Percentiles rank a stretch among this genome's conserved stretches.
These are phyloP conservation scores for Cyclocybe aegerita DNA, from an alignment of 768 basidiomycete species.

Conservation along the genomic window DNA sequence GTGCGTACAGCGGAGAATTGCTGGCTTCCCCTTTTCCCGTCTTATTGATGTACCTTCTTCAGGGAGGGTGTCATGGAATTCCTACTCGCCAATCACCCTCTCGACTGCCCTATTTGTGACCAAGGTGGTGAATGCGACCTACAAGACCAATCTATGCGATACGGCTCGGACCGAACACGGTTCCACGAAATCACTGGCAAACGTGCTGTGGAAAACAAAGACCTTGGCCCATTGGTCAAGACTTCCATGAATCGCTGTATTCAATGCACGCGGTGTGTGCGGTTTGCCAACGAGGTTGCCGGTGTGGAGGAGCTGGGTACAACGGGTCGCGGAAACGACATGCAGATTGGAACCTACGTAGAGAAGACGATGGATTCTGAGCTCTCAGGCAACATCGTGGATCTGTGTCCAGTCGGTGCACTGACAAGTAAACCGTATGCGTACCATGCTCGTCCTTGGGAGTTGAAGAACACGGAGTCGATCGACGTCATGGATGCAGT, in stretches of 20 bases:
- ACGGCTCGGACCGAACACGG: constrained; percentile 94
- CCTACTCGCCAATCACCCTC: constrained; percentile 93
- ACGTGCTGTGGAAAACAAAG: constrained; percentile 97
- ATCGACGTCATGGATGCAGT: constrained; percentile 94
- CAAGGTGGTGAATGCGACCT: constrained; percentile 99
- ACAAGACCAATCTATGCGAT: constrained; percentile 99
- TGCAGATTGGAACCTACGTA: constrained; percentile 98
- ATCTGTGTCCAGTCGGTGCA: constrained; percentile 97
- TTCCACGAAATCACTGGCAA: constrained; percentile 99
- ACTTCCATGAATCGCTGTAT: constrained; percentile 99
- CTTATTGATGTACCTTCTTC: constrained; percentile 14
- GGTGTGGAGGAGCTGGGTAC: constrained; percentile 98
- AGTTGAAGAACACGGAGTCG: constrained; percentile 96
- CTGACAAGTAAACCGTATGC: constrained; percentile 98
- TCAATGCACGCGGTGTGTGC: constrained; percentile 98
- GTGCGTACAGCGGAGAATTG: constrained; percentile 30
- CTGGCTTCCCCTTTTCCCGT: neutral
- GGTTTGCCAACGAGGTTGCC: constrained; percentile 98
- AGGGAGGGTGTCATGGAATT: constrained; percentile 99
- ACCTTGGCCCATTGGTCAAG: constrained; percentile 96
- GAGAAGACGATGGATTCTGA: constrained; percentile 98
- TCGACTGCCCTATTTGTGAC: constrained; percentile 98
- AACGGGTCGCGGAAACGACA: constrained; percentile 95
- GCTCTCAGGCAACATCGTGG: constrained; percentile 94
- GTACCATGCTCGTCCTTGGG: constrained; percentile 97